These are phyloP conservation scores for Xylaria sp. DNA, from an alignment of 2,329 filamentous ascomycete species.

Conservation along the genomic window DNA sequence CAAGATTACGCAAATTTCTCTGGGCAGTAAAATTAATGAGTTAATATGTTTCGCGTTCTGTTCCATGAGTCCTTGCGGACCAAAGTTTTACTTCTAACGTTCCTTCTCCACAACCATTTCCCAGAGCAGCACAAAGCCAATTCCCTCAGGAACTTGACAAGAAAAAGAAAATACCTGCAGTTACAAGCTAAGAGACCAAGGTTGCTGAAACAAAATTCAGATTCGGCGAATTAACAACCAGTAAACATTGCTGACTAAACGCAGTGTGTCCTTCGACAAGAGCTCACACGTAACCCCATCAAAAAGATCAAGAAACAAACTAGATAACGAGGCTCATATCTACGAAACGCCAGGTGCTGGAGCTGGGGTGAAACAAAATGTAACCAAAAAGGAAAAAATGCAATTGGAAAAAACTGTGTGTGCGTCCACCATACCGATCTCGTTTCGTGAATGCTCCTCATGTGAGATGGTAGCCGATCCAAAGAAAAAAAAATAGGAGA, in stretches of 20 bases:
- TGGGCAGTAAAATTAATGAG: not conserved
- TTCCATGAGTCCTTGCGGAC: conserved; percentile 7
- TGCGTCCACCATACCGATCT: not conserved
- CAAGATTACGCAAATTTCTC: not conserved
- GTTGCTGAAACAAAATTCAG: not conserved
- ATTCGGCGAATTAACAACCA: not conserved
- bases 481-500: no score
- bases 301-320: not conserved
- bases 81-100: not conserved
- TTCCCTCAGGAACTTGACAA: not conserved
- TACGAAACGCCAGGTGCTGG: conserved; percentile 3
- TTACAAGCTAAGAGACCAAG: not conserved
- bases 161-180: not conserved
- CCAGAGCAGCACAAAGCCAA: not conserved
- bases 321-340: not conserved
- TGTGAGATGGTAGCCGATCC: no score
- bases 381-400: not conserved
- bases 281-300: not conserved
- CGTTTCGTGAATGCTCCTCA: not conserved
- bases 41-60: conserved; percentile 7
- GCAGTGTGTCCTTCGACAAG: not conserved
- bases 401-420: not conserved
- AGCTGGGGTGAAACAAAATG: not conserved
- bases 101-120: not conserved
- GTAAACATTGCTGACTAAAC: not conserved